Conservation (phyloP, 2,329 filamentous ascomycete genomes). For the Monosporascus sp. region DNA sequence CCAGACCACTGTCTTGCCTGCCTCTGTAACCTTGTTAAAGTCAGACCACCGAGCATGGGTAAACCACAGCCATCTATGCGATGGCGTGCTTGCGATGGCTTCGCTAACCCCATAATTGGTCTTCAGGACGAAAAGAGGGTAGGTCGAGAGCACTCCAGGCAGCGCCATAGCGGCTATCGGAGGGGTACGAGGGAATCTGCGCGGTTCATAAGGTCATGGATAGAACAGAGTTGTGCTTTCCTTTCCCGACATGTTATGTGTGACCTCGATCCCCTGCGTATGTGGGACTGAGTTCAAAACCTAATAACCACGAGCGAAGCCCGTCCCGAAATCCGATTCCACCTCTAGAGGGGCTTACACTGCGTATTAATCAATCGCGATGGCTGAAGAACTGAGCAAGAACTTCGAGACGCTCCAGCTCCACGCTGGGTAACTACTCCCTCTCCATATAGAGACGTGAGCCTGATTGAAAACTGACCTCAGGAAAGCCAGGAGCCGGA, state of each 20-base stretch:
- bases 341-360: too few relatives aligned
- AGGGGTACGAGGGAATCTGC: too few relatives aligned
- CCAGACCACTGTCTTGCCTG: too few relatives aligned
- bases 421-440: conserved; percentile 64
- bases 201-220: too few relatives aligned
- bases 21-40: too few relatives aligned
- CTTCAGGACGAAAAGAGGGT: conserved; percentile 5
- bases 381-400: conserved; percentile 45
- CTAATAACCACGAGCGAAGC: too few relatives aligned
- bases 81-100: neutral
- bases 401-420: conserved; percentile 83
- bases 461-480: conserved; percentile 3
- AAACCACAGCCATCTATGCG: neutral
- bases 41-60: neutral
- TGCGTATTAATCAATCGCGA: conserved; percentile 15
- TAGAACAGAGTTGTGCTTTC: too few relatives aligned
- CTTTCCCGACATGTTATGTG: too few relatives aligned
- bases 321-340: too few relatives aligned
- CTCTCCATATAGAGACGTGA: conserved; percentile 5
- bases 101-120: neutral
- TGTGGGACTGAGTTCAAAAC: too few relatives aligned
- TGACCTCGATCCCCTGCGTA: too few relatives aligned
- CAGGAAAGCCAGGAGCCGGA: conserved; percentile 68
- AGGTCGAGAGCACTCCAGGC: neutral
- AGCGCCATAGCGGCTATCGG: too few relatives aligned